Base-by-base conservation (phyloP, 768 basidiomycete genomes). In the Rhodotorula graminis region DNA sequence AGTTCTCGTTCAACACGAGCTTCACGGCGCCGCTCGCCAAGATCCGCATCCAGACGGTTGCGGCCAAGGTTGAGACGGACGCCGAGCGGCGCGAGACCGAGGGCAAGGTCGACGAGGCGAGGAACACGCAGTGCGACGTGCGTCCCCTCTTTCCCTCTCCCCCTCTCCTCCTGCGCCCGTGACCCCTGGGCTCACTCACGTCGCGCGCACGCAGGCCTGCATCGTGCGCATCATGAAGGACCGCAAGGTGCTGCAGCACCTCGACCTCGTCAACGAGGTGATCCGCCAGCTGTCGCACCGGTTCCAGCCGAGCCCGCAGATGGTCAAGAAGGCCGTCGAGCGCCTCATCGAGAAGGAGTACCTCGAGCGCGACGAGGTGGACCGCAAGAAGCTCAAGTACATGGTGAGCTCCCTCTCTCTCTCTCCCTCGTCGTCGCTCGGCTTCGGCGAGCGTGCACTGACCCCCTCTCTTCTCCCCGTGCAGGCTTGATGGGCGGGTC, bases 141-240 rank as follows among this genome's bases (percentile, higher is more conserved):
- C 82, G 74, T 66, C 50, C 10, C 31, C 19, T 59, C 42, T 40
- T 67, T 42, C 37, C 5, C 37, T 37, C 37, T 37, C 37, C 37
- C 4, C 5, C 37, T 37, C 37, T 37, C 37, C 37, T 9, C 37
- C 37, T 33, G 31, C 8, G 6, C 10, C 49, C 16, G 27, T 23
- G n/a, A n/a, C 15, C 31, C 21, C 31, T 37, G 33, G 19, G 15
- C 31, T 49, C 31, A 46, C n/a, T 19, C 27, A 3, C 55, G 23
- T 27, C 53, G 37, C 56, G 25, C 1, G 42, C 44, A 8, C 9
- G 6, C 73, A 99, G 94, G 96, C 96, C 2, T 97, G 92, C 79
- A 90, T 98, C 73, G 96, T 99, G 37, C 88, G 96, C 46, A 88
- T 97, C 42, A 98, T 99, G 95, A 98, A 98, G 82, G 89, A 92